Conservation (phyloP, 176 grass and related monocot genomes). For the Cenchrus americanus region DNA sequence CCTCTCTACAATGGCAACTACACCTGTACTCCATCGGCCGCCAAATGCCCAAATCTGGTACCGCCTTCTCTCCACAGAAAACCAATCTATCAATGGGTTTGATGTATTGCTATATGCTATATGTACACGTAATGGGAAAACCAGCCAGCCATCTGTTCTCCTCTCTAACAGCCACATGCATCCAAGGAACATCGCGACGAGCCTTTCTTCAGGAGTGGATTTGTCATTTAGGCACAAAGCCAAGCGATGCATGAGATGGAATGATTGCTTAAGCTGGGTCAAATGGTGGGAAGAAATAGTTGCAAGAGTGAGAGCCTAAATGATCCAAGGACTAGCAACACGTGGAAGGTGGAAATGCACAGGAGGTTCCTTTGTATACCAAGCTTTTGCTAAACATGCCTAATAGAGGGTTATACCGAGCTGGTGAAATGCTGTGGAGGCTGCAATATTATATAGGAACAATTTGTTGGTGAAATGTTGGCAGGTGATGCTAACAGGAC, state of each 20-base stretch:
- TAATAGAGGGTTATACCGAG: slow-evolving; percentile 48
- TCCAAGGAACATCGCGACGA: slow-evolving; percentile 38
- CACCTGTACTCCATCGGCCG: slow-evolving; percentile 28
- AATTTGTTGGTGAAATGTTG: slow-evolving; percentile 47
- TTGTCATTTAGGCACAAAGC: slow-evolving; percentile 15
- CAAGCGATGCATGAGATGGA: slow-evolving; percentile 46
- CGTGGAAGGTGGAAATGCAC: background rate
- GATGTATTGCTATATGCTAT: slow-evolving; percentile 48
- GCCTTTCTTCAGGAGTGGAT: slow-evolving; percentile 35
- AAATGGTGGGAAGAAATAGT: slow-evolving; percentile 30
- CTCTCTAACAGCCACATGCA: slow-evolving; percentile 33
- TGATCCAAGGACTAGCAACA: slow-evolving; percentile 42
- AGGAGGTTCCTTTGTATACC: slow-evolving; percentile 51
- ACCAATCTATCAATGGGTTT: slow-evolving; percentile 43
- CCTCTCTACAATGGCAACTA: slow-evolving; percentile 46
- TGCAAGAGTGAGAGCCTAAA: slow-evolving; percentile 44
- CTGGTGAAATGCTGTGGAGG: slow-evolving; percentile 48
- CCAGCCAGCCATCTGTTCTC: slow-evolving; percentile 25
- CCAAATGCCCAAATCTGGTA: slow-evolving; percentile 18
- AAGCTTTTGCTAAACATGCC: slow-evolving; percentile 54
- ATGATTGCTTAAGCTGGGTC: slow-evolving; percentile 31
- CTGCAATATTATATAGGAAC: slow-evolving; percentile 37
- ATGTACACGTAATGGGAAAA: slow-evolving; percentile 65
- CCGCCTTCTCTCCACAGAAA: slow-evolving; percentile 12
- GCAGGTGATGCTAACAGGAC: slow-evolving; percentile 31